Evolutionary conservation across 345 rosid genomes (phyloP), one percentile per base, ranked within the genome.

Genomic region (Barbarea vulgaris): DNA sequence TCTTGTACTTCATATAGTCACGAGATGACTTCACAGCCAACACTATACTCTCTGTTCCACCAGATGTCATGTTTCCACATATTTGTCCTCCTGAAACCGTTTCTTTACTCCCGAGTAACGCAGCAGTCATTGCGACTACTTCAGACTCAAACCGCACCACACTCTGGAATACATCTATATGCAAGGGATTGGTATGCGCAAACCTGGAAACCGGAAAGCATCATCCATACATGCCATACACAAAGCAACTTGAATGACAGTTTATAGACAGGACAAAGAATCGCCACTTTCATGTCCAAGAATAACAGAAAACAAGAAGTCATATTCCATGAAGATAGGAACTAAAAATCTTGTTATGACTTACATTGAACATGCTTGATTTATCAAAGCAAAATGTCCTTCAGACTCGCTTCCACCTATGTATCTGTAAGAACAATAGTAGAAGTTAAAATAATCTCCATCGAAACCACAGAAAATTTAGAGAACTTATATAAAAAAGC

Each of bases 61-160:
- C 99, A 25, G 99, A 95, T 5, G 99, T 92, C 99, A 95, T 95
- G 85, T 92, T 95, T 69, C 99, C 99, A 30, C 99, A 95, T 47
- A 95, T 78, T 81, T 89, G 89, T 72, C 89, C 94, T 66, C 90
- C 97, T 37, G 93, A 89, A 77, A 80, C 82, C 64, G 83, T 84
- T 68, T 87, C 89, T 82, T 84, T 84, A 44, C 91, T 83, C 44
- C 99, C 91, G 41, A 95, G 85, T 48, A 95, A 74, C 17, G 92
- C 81, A 71, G 93, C 99, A 47, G 99, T 92, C 97, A 95, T 95
- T 78, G 97, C 93, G 19, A 95, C 96, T 18, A 95, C 91, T 84
- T 95, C 99, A 69, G 97, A 89, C 81, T 95, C 99, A 83, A 89
- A 95, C 57, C 78, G 82, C 19, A 84, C 96, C 42, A 95, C 85